Conservation (phyloP, 208 protist species). For the Trypanosoma platydactyli region DNA sequence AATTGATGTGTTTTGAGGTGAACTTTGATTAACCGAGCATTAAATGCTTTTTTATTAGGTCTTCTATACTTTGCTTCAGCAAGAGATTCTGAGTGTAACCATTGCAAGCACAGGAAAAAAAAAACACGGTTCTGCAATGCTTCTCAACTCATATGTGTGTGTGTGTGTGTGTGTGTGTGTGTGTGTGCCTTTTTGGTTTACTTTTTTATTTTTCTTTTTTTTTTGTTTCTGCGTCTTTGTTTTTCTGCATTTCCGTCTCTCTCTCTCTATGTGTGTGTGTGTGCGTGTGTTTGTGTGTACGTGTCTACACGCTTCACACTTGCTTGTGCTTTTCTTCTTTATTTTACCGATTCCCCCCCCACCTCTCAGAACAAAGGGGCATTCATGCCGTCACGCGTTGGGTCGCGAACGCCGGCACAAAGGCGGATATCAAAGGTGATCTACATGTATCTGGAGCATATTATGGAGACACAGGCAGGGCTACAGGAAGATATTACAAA, state of each 20-base stretch:
- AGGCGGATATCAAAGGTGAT: conserved; percentile 38
- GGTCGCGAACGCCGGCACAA: conserved; percentile 37
- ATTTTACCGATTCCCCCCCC: conserved; percentile 13
- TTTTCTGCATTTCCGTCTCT: too few species aligned
- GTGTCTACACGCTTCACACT: too few species aligned
- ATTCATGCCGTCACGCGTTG: conserved; percentile 16
- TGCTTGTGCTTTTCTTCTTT: too few species aligned
- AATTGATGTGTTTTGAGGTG: neutral
- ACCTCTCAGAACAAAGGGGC: neutral
- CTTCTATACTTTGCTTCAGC: neutral
- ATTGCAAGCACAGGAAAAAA: conserved; percentile 2
- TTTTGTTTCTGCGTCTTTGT: neutral
- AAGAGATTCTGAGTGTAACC: neutral
- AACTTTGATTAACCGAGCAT: neutral
- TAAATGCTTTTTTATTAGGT: neutral
- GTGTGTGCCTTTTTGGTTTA: conserved; percentile 23
- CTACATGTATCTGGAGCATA: conserved; percentile 35
- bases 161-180: conserved; percentile 18
- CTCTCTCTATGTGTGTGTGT: too few species aligned
- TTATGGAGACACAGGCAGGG: conserved; percentile 35
- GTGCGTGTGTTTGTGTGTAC: too few species aligned
- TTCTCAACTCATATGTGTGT: conserved; percentile 11
- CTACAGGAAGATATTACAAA: neutral
- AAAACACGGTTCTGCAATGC: neutral
- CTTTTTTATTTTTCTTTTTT: conserved; percentile 16